Evolutionary conservation across 2,329 filamentous ascomycete species (phyloP).

Genomic region (Tothia fuscella): DNA sequence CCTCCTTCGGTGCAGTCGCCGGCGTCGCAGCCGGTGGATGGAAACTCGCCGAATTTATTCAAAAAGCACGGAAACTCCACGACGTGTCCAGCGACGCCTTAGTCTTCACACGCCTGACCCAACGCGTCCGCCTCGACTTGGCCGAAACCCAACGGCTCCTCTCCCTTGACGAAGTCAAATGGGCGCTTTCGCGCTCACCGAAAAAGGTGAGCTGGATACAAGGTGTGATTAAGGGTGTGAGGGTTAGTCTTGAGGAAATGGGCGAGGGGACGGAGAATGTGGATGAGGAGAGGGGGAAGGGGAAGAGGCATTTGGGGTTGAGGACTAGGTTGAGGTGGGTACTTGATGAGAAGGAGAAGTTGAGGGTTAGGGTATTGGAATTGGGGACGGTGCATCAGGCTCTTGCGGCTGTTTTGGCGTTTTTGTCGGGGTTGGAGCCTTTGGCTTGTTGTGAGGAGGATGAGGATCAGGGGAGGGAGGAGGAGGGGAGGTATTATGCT

Average conservation of each 20-base stretch:
- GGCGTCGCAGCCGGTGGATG: conserved; percentile 25
- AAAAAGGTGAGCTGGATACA: conserved; percentile 28
- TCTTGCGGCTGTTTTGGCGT: conserved; percentile 24
- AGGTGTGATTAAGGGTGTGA: conserved; percentile 24
- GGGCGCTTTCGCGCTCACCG: conserved; percentile 24
- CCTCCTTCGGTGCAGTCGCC: conserved; percentile 22
- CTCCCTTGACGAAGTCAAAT: conserved; percentile 25
- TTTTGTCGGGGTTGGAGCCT: conserved; percentile 21
- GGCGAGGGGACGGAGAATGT: conserved; percentile 26
- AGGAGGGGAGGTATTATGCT: background rate
- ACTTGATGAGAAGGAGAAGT: conserved; percentile 28
- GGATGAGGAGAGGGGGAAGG: conserved; percentile 21
- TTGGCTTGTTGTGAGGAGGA: background rate
- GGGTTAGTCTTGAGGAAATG: conserved; percentile 26
- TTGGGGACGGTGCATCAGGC: conserved; percentile 22
- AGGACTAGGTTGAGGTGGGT: conserved; percentile 27
- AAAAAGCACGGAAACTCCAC: conserved; percentile 23
- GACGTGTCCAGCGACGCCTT: conserved; percentile 26
- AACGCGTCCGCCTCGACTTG: conserved; percentile 25
- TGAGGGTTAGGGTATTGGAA: conserved; percentile 26
- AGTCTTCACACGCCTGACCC: conserved; percentile 27
- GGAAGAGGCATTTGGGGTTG: conserved; percentile 24
- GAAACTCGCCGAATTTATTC: conserved; percentile 26
- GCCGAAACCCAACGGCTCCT: conserved; percentile 27
- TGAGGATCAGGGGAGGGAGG: background rate